phyloP scores from a whole-genome alignment of 164 flowering plant genomes.

The Malania oleifera region DNA sequence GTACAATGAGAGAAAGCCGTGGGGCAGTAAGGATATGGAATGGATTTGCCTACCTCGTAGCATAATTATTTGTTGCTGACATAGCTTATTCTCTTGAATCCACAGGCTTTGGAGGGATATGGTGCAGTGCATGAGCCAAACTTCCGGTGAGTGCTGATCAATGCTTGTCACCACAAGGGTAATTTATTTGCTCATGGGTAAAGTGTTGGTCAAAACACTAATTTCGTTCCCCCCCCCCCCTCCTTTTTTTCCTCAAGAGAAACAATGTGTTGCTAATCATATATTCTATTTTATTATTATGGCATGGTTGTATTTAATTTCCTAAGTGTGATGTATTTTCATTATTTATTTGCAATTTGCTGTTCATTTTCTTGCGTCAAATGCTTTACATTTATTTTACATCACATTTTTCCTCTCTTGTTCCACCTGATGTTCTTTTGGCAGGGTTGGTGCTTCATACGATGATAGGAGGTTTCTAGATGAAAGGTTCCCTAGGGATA shows the following conservation, averaged over 20 bases:
- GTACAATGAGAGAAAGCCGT: constrained; percentile 64
- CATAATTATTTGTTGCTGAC: constrained; percentile 91
- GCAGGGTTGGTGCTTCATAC: constrained; percentile 79
- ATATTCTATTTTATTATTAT: background rate
- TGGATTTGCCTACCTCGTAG: constrained; percentile 77
- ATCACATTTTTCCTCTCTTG: constrained; percentile 18
- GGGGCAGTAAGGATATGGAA: constrained; percentile 92
- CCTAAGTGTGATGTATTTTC: background rate
- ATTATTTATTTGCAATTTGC: constrained; percentile 1
- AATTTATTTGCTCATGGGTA: constrained; percentile 13
- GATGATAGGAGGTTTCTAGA: constrained; percentile 76
- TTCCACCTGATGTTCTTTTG: constrained; percentile 23
- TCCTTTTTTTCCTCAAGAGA: too few species aligned
- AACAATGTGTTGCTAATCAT: background rate
- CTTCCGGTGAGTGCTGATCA: constrained; percentile 66
- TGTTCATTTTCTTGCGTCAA: background rate
- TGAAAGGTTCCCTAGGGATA: constrained; percentile 70
- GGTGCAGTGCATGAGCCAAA: constrained; percentile 80
- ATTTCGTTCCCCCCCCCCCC: too few species aligned
- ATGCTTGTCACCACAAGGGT: constrained; percentile 14
- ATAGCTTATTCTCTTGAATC: constrained; percentile 97
- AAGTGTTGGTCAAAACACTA: constrained; percentile 1
- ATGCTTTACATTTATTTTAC: constrained; percentile 9
- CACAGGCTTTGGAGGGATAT: constrained; percentile 99
- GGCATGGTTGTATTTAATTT: background rate